These are phyloP conservation scores for Thermochaetoides dissita DNA, from an alignment of 2,329 filamentous ascomycete species.

Conservation along the genomic window DNA sequence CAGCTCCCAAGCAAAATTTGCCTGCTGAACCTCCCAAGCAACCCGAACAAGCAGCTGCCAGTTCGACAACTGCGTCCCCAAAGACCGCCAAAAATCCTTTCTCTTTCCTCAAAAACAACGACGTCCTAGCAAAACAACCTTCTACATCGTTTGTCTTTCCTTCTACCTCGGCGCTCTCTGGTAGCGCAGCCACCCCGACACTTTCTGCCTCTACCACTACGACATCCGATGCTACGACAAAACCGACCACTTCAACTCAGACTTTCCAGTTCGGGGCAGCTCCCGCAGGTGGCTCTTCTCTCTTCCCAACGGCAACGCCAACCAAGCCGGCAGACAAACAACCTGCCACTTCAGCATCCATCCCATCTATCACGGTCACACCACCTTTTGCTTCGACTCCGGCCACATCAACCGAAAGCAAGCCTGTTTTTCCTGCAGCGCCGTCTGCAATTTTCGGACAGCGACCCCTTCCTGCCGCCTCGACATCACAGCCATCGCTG, in stretches of 20 bases:
- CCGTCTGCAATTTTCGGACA: background rate
- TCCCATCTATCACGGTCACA: slow-evolving; percentile 9
- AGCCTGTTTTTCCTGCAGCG: background rate
- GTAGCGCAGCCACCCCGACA: background rate
- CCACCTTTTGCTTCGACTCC: background rate
- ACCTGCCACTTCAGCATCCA: slow-evolving; percentile 3
- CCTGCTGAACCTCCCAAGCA: background rate
- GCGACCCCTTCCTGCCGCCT: background rate
- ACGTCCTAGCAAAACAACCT: background rate
- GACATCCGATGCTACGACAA: background rate
- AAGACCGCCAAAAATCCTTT: background rate
- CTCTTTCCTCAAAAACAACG: background rate
- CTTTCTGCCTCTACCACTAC: background rate
- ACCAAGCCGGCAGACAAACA: slow-evolving; percentile 1
- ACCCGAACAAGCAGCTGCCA: background rate
- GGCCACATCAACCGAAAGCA: background rate
- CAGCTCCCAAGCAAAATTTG: background rate
- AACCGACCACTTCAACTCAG: background rate
- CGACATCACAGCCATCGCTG: background rate
- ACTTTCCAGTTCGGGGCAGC: background rate
- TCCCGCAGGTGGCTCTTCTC: background rate
- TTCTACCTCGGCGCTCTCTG: background rate
- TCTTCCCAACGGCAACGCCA: background rate
- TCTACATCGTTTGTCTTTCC: background rate
- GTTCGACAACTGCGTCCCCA: background rate